Evolutionary conservation across 192 early-diverging fungal genomes (phyloP).

Genomic region (Paraglomus brasilianum): DNA sequence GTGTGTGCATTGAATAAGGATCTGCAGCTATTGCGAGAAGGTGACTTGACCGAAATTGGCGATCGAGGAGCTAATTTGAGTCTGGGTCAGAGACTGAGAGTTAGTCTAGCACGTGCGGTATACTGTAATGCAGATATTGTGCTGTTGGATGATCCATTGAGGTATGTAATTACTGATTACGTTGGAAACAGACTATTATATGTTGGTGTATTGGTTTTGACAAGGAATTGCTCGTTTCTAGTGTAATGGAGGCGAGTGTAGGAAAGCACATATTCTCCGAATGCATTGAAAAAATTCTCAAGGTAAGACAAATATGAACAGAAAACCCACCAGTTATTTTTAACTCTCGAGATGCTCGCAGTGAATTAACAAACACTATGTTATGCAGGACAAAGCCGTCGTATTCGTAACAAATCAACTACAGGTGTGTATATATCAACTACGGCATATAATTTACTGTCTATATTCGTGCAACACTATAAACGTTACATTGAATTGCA

Average conservation of each 20-base stretch:
- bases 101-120: constrained; percentile 62
- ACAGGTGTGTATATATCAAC: constrained; percentile 23
- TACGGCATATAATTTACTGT: no score
- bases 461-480: neutral
- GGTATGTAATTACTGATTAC: neutral
- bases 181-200: neutral
- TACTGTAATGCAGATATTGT: constrained; percentile 68
- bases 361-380: neutral
- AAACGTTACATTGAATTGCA: neutral
- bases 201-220: no score
- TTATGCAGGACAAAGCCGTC: constrained; percentile 55
- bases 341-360: no score
- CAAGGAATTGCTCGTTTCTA: no score
- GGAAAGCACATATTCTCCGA: constrained; percentile 53
- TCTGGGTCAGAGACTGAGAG: constrained; percentile 68
- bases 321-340: neutral
- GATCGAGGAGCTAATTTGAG: constrained; percentile 71
- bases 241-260: constrained; percentile 46
- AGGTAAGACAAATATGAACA: constrained; percentile 24
- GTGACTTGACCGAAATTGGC: constrained; percentile 70
- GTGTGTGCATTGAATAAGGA: constrained; percentile 65
- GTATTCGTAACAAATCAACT: constrained; percentile 70
- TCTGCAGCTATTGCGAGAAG: constrained; percentile 57
- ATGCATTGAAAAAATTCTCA: constrained; percentile 47
- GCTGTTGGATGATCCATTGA: constrained; percentile 70